Percentiles rank a stretch among this genome's conserved stretches.
These are phyloP conservation scores for Candida sithepensis DNA, from an alignment of 805 yeast species.

Conservation along the genomic window DNA sequence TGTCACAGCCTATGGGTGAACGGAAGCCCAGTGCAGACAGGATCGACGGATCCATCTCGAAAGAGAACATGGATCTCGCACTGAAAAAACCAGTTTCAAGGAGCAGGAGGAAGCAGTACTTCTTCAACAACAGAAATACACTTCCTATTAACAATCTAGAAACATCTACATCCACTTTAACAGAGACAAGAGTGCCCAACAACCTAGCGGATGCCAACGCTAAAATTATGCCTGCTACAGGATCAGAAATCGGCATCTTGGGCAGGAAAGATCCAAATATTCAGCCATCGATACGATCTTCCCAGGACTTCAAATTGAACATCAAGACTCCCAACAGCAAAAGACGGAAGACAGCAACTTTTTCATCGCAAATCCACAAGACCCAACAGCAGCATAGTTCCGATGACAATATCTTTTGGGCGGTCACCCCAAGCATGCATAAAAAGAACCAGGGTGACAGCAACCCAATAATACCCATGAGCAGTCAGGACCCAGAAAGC, in stretches of 20 bases:
- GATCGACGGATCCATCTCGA: neutral
- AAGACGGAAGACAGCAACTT: neutral
- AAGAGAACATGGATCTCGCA: neutral
- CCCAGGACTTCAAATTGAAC: constrained; percentile 17
- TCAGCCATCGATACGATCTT: constrained; percentile 6
- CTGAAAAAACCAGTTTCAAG: neutral
- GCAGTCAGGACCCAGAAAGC: constrained; percentile 13
- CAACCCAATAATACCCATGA: constrained; percentile 11
- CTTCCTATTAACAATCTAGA: constrained; percentile 5
- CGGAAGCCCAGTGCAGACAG: neutral
- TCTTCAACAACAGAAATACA: constrained; percentile 5
- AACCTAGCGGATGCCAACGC: constrained; percentile 3
- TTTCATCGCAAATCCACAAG: neutral
- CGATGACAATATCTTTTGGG: constrained; percentile 39
- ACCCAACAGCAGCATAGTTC: constrained; percentile 27
- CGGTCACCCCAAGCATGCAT: constrained; percentile 33
- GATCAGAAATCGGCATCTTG: constrained; percentile 1
- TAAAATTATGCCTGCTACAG: neutral
- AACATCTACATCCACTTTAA: neutral
- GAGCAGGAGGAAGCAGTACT: constrained; percentile 6
- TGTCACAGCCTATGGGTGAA: neutral
- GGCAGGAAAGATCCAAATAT: constrained; percentile 18
- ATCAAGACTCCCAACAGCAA: constrained; percentile 20
- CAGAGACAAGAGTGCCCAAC: constrained; percentile 9
- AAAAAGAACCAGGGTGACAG: constrained; percentile 11